phyloP scores from a whole-genome alignment of 2,329 filamentous ascomycete genomes.

The Neonectria hederae region DNA sequence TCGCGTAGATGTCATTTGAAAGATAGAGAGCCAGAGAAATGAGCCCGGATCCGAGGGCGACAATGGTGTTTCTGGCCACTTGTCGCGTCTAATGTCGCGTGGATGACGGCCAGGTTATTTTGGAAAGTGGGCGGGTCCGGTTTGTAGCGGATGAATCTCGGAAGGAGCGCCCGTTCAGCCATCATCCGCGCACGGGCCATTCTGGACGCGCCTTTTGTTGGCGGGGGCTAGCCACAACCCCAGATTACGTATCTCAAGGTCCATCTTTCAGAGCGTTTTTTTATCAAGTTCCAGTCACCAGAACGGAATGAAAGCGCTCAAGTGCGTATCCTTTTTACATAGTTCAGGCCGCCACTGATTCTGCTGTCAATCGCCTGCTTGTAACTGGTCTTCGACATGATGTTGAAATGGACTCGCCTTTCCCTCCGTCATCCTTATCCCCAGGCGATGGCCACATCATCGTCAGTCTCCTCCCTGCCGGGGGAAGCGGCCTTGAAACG shows the following conservation, averaged over 20 bases:
- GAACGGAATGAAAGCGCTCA: background rate
- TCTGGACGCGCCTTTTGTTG: constrained; percentile 9
- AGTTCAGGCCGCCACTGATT: background rate
- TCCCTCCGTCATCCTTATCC: constrained; percentile 75
- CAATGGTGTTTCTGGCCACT: constrained; percentile 43
- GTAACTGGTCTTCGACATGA: constrained; percentile 30
- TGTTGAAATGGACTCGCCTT: constrained; percentile 70
- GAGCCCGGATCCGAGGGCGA: constrained; percentile 43
- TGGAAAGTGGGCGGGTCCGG: constrained; percentile 38
- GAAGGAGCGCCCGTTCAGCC: constrained; percentile 24
- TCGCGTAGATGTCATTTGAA: constrained; percentile 37
- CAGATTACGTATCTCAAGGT: constrained; percentile 27
- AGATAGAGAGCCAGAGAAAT: constrained; percentile 27
- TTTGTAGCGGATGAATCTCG: constrained; percentile 40
- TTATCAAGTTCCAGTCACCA: background rate
- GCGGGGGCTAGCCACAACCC: constrained; percentile 33
- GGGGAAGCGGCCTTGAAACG: constrained; percentile 74
- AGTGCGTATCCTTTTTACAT: background rate
- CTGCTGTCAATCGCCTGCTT: background rate
- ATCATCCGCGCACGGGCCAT: constrained; percentile 23
- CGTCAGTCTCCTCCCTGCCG: constrained; percentile 75
- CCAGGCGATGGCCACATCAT: constrained; percentile 84
- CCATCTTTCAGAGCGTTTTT: constrained; percentile 11
- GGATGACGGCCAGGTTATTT: constrained; percentile 39
- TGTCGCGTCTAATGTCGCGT: constrained; percentile 45